Base-by-base conservation (phyloP, 495 filamentous ascomycete genomes). In the Xylaria bambusicola region DNA sequence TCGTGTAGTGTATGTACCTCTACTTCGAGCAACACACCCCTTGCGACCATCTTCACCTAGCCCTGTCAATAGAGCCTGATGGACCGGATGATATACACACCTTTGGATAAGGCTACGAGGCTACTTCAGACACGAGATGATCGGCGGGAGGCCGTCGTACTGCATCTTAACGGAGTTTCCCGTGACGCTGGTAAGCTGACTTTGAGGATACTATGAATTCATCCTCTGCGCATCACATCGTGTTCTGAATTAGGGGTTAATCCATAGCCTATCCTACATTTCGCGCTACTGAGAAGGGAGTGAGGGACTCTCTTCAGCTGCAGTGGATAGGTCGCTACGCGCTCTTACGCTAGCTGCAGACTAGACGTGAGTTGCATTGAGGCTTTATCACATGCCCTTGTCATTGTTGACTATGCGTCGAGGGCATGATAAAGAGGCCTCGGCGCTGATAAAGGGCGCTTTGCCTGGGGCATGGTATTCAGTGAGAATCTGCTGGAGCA, bases 91-190 rank as follows among this genome's bases (percentile, higher is more conserved):
- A 36, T 31, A 15, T 44, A 54, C 38, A 54, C 38, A 15, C 13
- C 35, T 53, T 29, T 20, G 6, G n/a, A 41, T 6, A 36, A 41
- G 21, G 18, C 20, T 41, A 7, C 50, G 36, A 40, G 29, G 31
- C 38, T 38, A 38, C 52, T 21, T 9, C 35, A 12, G 38, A 54
- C 24, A 54, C 38, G 52, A 44, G 52, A 54, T 42, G 52, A 54
- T 54, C 52, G 23, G 29, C 52, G 38, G n/a, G 40, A 31, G 15
- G 23, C 15, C 23, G 7, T 54, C 38, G 17, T 13, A 23, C 24
- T 44, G 6, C 0, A 18, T 42, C 38, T 26, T 18, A n/a, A 31
- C 38, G 26, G 38, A 23, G n/a, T 54, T 42, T 24, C 44, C 38
- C 17, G 36, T 44, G 3, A 3, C 12, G 36, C 15, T 15, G 36